Evolutionary conservation across 306 rosid genomes (phyloP), one percentile per base, ranked within the genome.

Genomic region (Rosa chinensis): DNA sequence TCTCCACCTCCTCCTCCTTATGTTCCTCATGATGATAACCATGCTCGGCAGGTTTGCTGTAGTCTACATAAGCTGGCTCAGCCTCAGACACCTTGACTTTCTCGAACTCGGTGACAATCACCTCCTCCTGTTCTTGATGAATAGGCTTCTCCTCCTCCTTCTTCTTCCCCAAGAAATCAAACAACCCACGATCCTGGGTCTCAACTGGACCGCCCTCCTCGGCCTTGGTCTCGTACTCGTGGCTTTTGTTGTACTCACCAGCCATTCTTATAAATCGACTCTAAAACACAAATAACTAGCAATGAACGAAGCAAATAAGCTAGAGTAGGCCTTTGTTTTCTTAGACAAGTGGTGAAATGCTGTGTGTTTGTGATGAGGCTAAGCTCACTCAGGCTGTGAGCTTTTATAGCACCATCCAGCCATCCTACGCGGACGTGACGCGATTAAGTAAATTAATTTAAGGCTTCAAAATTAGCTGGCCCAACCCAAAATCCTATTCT

Each of bases 101-200:
- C 53, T 83, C 80, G 61, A 84, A 79, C 76, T 84, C 84, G 10
- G 70, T 0, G 35, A 12, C 80, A 53, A 76, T 39, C 47, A 23
- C 88, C 42, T 85, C 89, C 56, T 85, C 84, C 35, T 83, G 49
- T 9, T 10, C 66, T 10, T 3, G n/a, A 63, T 25, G 40, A 11
- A 23, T 17, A 17, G 68, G 81, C 75, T 75, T 81, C 62, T 77
- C 85, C 14, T 82, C 84, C 67, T 86, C 85, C 63, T 89, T 90
- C 89, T 89, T 90, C 89, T 91, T 91, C 17, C 90, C 82, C 8
- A 86, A 52, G 58, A 90, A 86, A 87, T 90, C 93, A 47, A 92
- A 89, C 25, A 88, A 6, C 61, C 98, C 98, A 0, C 97, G 94
- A 77, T 92, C 97, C 72, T 84, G 64, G 68, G 63, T 70, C 88